phyloP scores from a whole-genome alignment of 148 eudicot species.

The Rhododendron ovatum region DNA sequence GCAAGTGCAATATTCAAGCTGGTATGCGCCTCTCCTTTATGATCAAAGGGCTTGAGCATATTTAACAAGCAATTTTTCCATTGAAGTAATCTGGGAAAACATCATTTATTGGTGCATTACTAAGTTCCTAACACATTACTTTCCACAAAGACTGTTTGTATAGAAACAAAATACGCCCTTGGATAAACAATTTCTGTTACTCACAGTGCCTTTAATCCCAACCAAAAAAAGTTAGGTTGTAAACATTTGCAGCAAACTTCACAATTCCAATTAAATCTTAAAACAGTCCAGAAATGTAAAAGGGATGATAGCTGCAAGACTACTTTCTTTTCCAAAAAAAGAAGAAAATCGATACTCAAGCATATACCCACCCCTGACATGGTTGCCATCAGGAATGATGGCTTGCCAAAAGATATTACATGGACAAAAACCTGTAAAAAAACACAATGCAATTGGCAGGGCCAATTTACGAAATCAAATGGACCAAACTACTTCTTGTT shows the following conservation, averaged over 20 bases:
- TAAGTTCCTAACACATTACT: neutral
- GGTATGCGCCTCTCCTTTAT: neutral
- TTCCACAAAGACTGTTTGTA: neutral
- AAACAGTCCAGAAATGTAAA: neutral
- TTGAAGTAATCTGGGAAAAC: neutral
- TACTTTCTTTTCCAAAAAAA: neutral
- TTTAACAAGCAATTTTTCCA: neutral
- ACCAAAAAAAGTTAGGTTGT: neutral
- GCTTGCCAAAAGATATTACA: neutral
- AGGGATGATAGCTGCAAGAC: neutral
- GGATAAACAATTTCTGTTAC: neutral
- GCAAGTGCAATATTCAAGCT: neutral
- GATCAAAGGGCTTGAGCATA: neutral
- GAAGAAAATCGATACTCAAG: neutral
- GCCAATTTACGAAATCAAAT: neutral
- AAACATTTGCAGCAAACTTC: neutral
- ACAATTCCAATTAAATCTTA: neutral
- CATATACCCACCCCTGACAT: neutral
- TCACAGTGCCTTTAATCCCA: neutral
- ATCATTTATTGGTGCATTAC: neutral
- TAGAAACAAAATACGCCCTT: neutral
- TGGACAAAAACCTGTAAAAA: neutral
- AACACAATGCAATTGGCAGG: neutral
- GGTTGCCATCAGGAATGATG: neutral
- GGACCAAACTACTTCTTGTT: neutral